Percentiles rank a stretch among this genome's conserved stretches.
phyloP scores from a whole-genome alignment of 805 yeast species.

The Starmerella kuoi region DNA sequence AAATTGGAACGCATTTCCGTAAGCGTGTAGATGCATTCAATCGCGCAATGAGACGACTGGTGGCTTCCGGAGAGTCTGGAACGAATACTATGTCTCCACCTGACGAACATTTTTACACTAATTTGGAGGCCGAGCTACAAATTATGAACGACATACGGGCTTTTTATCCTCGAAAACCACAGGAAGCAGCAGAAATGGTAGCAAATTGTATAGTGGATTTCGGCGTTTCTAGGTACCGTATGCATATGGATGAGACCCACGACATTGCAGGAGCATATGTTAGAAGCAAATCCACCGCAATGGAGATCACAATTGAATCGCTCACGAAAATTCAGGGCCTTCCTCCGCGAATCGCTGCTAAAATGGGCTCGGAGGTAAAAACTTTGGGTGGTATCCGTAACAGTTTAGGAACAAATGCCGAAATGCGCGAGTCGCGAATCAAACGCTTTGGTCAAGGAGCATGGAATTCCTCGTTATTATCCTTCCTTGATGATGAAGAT shows the following conservation, averaged over 20 bases:
- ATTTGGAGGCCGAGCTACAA: slow-evolving; percentile 15
- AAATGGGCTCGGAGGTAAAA: slow-evolving; percentile 7
- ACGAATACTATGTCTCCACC: slow-evolving; percentile 3
- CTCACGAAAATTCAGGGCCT: slow-evolving; percentile 15
- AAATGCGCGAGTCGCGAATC: slow-evolving; percentile 10
- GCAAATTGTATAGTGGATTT: slow-evolving; percentile 16
- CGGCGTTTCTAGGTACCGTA: slow-evolving; percentile 13
- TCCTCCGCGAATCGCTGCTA: slow-evolving; percentile 17
- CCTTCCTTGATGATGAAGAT: slow-evolving; percentile 8
- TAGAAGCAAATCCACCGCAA: slow-evolving; percentile 4
- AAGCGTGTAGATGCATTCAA: slow-evolving; percentile 10
- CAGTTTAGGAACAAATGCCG: slow-evolving; percentile 2
- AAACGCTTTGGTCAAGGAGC: slow-evolving; percentile 14
- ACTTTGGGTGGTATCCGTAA: slow-evolving; percentile 8
- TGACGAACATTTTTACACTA: slow-evolving; percentile 9
- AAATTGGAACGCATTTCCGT: slow-evolving; percentile 7
- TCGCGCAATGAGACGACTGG: slow-evolving; percentile 12
- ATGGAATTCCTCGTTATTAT: slow-evolving; percentile 14
- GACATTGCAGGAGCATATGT: slow-evolving; percentile 12
- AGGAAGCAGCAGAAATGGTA: slow-evolving; percentile 14
- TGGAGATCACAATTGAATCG: slow-evolving; percentile 13
- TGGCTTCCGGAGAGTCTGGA: background rate
- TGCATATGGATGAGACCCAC: slow-evolving; percentile 2
- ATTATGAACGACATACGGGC: slow-evolving; percentile 10
- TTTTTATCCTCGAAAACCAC: slow-evolving; percentile 10